Evolutionary conservation across 805 yeast species (phyloP).

Genomic region (Wickerhamiella vanderwaltii): DNA sequence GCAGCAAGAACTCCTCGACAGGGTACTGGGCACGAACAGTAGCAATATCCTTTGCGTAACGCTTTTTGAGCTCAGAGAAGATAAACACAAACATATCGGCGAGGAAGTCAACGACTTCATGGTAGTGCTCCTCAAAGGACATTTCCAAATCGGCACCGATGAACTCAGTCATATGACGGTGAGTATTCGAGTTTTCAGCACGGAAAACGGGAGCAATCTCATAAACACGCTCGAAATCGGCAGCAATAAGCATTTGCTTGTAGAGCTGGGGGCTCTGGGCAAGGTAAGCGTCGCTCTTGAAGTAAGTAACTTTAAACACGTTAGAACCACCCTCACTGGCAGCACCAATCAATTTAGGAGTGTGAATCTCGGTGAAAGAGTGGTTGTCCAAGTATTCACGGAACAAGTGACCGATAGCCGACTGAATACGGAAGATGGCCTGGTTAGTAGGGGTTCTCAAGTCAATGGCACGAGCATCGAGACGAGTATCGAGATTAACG

Average conservation of each 20-base stretch:
- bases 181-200: slow-evolving; percentile 98
- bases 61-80: slow-evolving; percentile 65
- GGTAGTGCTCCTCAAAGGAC: slow-evolving; percentile 97
- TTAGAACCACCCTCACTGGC: slow-evolving; percentile 98
- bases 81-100: slow-evolving; percentile 75
- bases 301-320: slow-evolving; percentile 86
- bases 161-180: slow-evolving; percentile 98
- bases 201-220: slow-evolving; percentile 98
- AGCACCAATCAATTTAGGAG: slow-evolving; percentile 91
- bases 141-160: slow-evolving; percentile 95
- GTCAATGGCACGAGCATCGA: slow-evolving; percentile 91
- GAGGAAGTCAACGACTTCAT: slow-evolving; percentile 61
- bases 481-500: slow-evolving; percentile 90
- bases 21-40: slow-evolving; percentile 90
- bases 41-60: slow-evolving; percentile 77
- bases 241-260: slow-evolving; percentile 96
- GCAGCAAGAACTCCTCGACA: slow-evolving; percentile 92
- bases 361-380: slow-evolving; percentile 82
- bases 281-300: slow-evolving; percentile 81
- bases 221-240: slow-evolving; percentile 91
- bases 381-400: slow-evolving; percentile 65
- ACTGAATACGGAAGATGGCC: slow-evolving; percentile 87
- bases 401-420: slow-evolving; percentile 79
- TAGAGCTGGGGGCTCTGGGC: slow-evolving; percentile 98
- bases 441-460: slow-evolving; percentile 95